Base-by-base conservation (phyloP, 2,329 filamentous ascomycete species). In the Pseudogymnoascus sp. region DNA sequence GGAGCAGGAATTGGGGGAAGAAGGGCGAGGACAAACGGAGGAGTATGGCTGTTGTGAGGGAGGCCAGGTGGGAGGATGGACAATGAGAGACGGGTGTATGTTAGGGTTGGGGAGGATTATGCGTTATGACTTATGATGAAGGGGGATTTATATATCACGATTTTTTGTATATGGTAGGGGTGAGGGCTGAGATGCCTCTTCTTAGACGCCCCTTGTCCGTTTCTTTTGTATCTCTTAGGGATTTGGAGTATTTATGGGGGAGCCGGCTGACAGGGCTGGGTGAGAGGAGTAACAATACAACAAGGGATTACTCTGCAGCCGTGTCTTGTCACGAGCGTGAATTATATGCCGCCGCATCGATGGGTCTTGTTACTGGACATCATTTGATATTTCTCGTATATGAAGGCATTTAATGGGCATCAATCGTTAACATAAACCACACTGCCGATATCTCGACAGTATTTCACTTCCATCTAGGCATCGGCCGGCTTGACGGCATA, bases 401-500 rank as follows among this genome's bases (percentile, higher is more conserved):
- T 25, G 34, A 41, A 41, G 60, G 60, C 23, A 61, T 61, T 61
- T 61, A 6, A 43, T 41, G 13, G 60, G 13, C 39, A 61, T 41
- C 14, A 61, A 13, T 61, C 60, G 34, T 61, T 61, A 61, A 61
- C 6, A 6, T 19, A 23, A n/a, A n/a, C 1, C 60, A 25, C 11
- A 41, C 60, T 41, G 23, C 19, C 34, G 60, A 61, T 13, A 25
- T 61, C 19, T 31, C n/a, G 60, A 21, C 8, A 25, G 34, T 61
- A 23, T 16, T 36, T 10, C 48, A 23, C 57, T 21, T 16, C 11
- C 60, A 39, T 25, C 34, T 61, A 61, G 3, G 60, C 60, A 61
- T 61, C 60, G 36, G 36, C 60, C 13, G 48, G 65, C 68, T 82
- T 83, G 54, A 82, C 71, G 1, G 80, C 80, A 67, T 80, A 83